These are phyloP conservation scores for Populus simonii DNA, from an alignment of 345 rosid species.

Conservation along the genomic window DNA sequence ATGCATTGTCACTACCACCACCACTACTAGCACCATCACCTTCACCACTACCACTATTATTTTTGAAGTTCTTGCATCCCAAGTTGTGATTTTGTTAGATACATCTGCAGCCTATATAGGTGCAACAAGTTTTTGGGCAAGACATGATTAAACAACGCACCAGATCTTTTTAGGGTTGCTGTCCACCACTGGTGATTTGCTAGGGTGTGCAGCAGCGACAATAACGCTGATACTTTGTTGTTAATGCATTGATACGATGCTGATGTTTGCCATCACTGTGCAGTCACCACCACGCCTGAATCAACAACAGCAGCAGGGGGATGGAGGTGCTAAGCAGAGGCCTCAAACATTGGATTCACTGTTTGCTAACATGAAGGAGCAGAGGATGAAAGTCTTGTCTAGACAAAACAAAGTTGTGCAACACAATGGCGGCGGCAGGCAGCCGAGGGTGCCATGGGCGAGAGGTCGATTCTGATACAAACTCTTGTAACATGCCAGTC, in stretches of 20 bases:
- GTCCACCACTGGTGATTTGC: neutral
- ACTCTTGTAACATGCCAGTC: neutral
- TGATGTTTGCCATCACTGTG: neutral
- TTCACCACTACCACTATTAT: neutral
- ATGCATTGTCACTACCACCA: neutral
- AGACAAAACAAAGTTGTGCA: constrained; percentile 28
- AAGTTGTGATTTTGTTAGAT: neutral
- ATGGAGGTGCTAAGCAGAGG: constrained; percentile 42
- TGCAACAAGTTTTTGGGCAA: neutral
- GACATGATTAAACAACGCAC: neutral
- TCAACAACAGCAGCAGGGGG: constrained; percentile 32
- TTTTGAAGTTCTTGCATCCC: neutral
- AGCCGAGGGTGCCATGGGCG: constrained; percentile 49
- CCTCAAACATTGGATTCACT: constrained; percentile 76
- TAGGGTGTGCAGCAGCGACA: neutral
- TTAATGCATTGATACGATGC: neutral
- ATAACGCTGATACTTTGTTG: neutral
- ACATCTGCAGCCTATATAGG: neutral
- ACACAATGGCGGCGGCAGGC: constrained; percentile 26
- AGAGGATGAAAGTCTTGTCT: constrained; percentile 49
- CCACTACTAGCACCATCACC: no score
- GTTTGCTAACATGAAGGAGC: constrained; percentile 82
- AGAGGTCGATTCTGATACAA: constrained; percentile 50
- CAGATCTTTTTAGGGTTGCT: neutral
- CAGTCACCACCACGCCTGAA: constrained; percentile 18